Base-by-base conservation (phyloP, 108 stramenopile genomes). In the Pinguiococcus pyrenoidosus region DNA sequence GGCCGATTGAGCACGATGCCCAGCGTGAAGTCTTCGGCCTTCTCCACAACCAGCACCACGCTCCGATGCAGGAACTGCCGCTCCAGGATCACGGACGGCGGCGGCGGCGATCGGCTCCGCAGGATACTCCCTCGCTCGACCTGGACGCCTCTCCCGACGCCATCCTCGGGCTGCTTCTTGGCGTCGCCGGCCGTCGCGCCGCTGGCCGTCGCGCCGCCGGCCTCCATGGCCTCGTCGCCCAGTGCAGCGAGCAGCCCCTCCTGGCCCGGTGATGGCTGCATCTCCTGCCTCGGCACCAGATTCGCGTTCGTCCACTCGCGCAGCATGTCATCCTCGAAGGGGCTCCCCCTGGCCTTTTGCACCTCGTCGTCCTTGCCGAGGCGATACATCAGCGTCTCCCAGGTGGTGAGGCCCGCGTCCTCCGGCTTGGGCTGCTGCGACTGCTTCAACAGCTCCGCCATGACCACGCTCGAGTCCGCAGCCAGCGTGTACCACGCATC, bases 401-500 rank as follows among this genome's bases (percentile, higher is more conserved):
- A 83, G 6, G 69, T 76, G 20, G 66, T 67, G 25, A 77, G 58
- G 10, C 82, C 82, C 6, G 75, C 77, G 54, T 77, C 72, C 12
- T 60, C 44, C 13, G 14, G 62, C 34, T 28, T 14, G 24, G 78
- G 57, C 40, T 82, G 77, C 47, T 76, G 68, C 29, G 78, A 37
- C 32, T 78, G 27, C 7, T 75, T 77, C 43, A 75, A 72, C 2
- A 69, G 68, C 47, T 83, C 84, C 5, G 78, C n/a, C 41, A 16
- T 2, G 7, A 22, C 41, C 4, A 38, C 6, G 9, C n/a, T 38
- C 6, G 18, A 4, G 17, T 38, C 37, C 3, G 81, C 79, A 43
- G 75, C 80, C 78, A 82, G n/a, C n/a, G n/a, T 81, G 62, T 80
- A 80, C 85, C 85, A 86, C 2, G 70, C 66, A 37, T 74, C 65